phyloP scores from a whole-genome alignment of 1,284 basidiomycete genomes.

The Calocybe gambosa region DNA sequence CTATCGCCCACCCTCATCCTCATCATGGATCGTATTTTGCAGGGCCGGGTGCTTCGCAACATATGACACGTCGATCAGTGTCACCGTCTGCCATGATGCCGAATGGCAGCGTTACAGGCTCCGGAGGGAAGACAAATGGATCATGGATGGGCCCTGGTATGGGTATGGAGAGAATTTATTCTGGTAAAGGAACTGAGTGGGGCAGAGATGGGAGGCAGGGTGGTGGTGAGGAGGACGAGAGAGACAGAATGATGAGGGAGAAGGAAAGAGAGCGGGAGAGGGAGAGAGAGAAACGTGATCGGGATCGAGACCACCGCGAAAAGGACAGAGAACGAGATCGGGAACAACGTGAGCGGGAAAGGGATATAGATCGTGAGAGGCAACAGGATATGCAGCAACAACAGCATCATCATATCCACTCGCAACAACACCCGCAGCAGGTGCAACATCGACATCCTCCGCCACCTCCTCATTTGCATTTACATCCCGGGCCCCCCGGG shows the following conservation, averaged over 20 bases:
- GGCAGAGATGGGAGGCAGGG: constrained; percentile 18
- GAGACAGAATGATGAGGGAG: constrained; percentile 18
- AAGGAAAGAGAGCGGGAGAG: constrained; percentile 19
- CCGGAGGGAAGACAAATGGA: constrained; percentile 15
- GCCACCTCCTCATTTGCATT: constrained; percentile 18
- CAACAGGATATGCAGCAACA: constrained; percentile 14
- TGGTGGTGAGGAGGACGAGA: constrained; percentile 21
- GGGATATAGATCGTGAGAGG: constrained; percentile 16
- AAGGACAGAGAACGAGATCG: constrained; percentile 17
- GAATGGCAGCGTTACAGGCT: constrained; percentile 12
- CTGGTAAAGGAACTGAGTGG: constrained; percentile 15
- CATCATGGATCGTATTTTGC: constrained; percentile 10
- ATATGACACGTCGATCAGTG: constrained; percentile 14
- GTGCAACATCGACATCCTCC: constrained; percentile 18
- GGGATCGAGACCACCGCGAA: constrained; percentile 18
- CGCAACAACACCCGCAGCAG: constrained; percentile 21
- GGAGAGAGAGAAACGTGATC: constrained; percentile 18
- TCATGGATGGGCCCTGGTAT: constrained; percentile 24
- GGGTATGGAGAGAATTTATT: constrained; percentile 20
- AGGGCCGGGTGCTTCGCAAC: constrained; percentile 3
- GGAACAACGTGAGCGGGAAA: constrained; percentile 15
- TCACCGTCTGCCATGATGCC: constrained; percentile 17
- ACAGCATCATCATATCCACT: constrained; percentile 18
- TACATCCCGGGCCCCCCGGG: constrained; percentile 16
- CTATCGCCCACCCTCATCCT: constrained; percentile 2